Evolutionary conservation across 352 stramenopile species (phyloP), one percentile per base, ranked within the genome.

Genomic region (Globisporangium cystogenes): DNA sequence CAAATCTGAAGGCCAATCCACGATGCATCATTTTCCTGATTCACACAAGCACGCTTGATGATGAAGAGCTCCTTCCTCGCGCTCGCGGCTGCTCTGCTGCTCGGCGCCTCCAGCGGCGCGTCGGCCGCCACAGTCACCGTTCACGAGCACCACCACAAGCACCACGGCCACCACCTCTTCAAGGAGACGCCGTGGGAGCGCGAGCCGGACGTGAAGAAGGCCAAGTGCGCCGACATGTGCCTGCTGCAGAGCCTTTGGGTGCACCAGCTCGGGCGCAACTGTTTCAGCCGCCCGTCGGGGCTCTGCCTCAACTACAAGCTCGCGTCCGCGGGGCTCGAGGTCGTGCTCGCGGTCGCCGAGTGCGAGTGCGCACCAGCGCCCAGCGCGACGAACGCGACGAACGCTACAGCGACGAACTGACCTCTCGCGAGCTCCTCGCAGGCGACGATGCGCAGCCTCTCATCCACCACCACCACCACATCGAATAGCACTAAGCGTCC

Each of bases 131-230:
- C 37, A 1, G 37, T 43, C 6, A 43, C 37, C 6, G 37, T 43
- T 5, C 36, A n/a, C 36, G 10, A 33, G 29, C 36, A 41, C 20
- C 16, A 43, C 14, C 50, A 55, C 51, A 23, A 27, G 36, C 31
- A 27, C 6, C 24, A 37, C 33, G 27, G 37, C 27, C 53, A 57
- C n/a, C 24, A 49, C 16, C 39, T 37, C 2, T 58, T 85, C 67
- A 90, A 87, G 60, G 75, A 68, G 37, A 86, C 78, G 51, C 78
- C 76, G 29, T 90, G 76, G 76, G 78, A 90, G 48, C n/a, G 58
- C 4, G 51, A 87, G n/a, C 60, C 56, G 2, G 41, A 51, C 6
- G 62, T 74, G 44, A 77, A 78, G 55, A 53, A 51, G 11, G 57
- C 60, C 60, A 90, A 87, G 65, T 87, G 78, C 64, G 54, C 69